Percentiles rank a stretch among this genome's conserved stretches.
These are phyloP conservation scores for Blastobotrys ciferrii DNA, from an alignment of 1,139 yeast genomes.

Conservation along the genomic window DNA sequence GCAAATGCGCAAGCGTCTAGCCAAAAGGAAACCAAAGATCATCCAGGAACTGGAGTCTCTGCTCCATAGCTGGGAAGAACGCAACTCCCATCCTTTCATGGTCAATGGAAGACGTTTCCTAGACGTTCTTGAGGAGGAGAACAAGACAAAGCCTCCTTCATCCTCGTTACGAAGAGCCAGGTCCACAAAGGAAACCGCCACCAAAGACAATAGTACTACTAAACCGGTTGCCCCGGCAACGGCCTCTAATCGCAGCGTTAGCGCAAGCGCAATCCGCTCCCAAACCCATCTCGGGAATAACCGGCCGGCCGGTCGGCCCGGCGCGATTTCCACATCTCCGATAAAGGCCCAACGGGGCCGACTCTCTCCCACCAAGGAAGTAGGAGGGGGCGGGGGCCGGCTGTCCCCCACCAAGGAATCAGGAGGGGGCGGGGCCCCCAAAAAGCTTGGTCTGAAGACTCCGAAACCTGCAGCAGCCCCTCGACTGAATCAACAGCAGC, in stretches of 20 bases:
- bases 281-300: neutral
- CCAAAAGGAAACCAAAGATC: slow-evolving; percentile 64
- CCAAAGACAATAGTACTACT: neutral
- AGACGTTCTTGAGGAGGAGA: slow-evolving; percentile 27
- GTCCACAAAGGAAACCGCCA: neutral
- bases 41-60: slow-evolving; percentile 51
- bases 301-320: slow-evolving; percentile 8
- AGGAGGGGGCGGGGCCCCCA: neutral
- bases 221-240: neutral
- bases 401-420: slow-evolving; percentile 2
- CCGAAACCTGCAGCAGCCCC: neutral
- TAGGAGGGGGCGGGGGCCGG: neutral
- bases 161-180: neutral
- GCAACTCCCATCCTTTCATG: slow-evolving; percentile 36
- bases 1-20: slow-evolving; percentile 62
- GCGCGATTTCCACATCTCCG: slow-evolving; percentile 11
- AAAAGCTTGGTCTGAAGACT: neutral
- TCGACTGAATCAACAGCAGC: neutral
- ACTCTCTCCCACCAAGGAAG: slow-evolving; percentile 1
- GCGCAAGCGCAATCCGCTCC: slow-evolving; percentile 7
- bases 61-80: slow-evolving; percentile 48
- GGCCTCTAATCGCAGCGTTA: slow-evolving; percentile 4
- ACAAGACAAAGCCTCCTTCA: slow-evolving; percentile 18
- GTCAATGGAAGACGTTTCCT: slow-evolving; percentile 34
- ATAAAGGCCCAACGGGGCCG: slow-evolving; percentile 8